phyloP scores from a whole-genome alignment of 805 yeast species.

The Metschnikowia orientalis region DNA sequence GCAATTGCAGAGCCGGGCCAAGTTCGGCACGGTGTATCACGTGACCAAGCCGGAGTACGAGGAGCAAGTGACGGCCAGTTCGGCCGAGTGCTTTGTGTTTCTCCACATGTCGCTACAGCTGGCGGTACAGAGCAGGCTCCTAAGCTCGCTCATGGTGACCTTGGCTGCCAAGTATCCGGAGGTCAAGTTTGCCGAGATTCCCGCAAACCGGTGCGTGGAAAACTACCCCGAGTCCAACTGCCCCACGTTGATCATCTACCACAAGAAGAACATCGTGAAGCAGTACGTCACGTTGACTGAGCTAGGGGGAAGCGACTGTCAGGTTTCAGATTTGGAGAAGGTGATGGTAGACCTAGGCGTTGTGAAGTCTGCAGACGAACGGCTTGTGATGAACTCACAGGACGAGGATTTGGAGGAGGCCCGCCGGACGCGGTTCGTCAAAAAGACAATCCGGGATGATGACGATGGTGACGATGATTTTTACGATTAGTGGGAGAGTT shows the following conservation, averaged over 20 bases:
- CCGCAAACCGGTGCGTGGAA: constrained; percentile 88
- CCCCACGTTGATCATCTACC: constrained; percentile 85
- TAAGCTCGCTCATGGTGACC: constrained; percentile 52
- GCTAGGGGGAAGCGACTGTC: constrained; percentile 80
- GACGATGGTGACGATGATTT: constrained; percentile 20
- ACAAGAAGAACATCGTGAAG: constrained; percentile 69
- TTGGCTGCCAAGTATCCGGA: constrained; percentile 71
- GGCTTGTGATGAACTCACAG: constrained; percentile 56
- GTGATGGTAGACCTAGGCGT: constrained; percentile 66
- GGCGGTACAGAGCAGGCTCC: constrained; percentile 66
- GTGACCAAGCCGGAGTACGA: constrained; percentile 86
- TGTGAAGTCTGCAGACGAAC: constrained; percentile 58
- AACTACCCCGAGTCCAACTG: constrained; percentile 86
- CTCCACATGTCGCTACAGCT: constrained; percentile 72
- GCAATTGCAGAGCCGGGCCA: constrained; percentile 50
- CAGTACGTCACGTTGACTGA: constrained; percentile 78
- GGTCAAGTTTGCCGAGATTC: constrained; percentile 86
- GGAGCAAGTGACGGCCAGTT: constrained; percentile 78
- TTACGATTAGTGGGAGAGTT: constrained; percentile 5
- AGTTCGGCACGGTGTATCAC: constrained; percentile 73
- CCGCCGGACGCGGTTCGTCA: constrained; percentile 50
- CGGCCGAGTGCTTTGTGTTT: constrained; percentile 58
- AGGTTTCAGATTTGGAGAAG: constrained; percentile 63
- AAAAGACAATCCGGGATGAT: constrained; percentile 48
- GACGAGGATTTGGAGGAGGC: constrained; percentile 51